Conservation (phyloP, 345 rosid species). For the Corymbia maculata region DNA sequence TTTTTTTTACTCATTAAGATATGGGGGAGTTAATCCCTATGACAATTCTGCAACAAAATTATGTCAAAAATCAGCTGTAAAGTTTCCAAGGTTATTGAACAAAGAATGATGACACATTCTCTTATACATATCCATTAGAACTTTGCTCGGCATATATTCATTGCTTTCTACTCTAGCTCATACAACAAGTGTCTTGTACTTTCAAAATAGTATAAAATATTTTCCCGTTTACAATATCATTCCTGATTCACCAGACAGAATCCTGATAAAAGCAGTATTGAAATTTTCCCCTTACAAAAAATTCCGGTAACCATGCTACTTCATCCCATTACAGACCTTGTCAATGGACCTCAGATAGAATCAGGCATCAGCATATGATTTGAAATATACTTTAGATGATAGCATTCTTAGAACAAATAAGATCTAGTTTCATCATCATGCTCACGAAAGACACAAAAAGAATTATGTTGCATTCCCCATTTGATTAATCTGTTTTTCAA, state of each 20-base stretch:
- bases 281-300: background rate
- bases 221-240: background rate
- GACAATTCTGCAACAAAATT: background rate
- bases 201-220: background rate
- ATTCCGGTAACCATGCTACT: background rate
- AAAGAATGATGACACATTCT: background rate
- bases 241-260: background rate
- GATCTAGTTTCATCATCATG: background rate
- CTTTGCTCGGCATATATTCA: background rate
- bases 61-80: background rate
- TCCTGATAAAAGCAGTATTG: background rate
- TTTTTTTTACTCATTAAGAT: background rate
- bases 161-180: background rate
- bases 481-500: background rate
- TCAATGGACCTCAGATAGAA: background rate
- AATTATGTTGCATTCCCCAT: background rate
- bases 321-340: background rate
- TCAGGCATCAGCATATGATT: background rate
- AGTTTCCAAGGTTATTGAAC: background rate
- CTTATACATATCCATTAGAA: background rate
- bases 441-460: background rate
- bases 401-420: background rate
- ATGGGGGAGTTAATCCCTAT: background rate
- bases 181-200: background rate
- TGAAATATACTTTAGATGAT: background rate